Conservation (phyloP, 306 rosid genomes). For the Medicago ruthenica region DNA sequence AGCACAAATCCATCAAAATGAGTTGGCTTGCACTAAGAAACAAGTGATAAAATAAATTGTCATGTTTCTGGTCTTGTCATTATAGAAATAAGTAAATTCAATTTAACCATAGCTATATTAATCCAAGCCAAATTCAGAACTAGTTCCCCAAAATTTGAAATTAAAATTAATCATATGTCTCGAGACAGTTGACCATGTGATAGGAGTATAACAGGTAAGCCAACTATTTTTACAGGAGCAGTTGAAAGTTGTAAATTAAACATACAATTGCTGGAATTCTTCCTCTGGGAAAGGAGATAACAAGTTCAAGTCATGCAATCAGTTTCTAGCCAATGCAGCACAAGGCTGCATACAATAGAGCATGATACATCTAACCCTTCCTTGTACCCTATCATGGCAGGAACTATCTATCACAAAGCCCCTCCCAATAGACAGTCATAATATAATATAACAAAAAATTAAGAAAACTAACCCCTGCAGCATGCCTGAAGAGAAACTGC, state of each 20-base stretch:
- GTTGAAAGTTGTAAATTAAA: conserved; percentile 20
- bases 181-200: conserved; percentile 27
- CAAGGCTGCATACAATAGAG: neutral
- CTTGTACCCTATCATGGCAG: neutral
- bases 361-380: neutral
- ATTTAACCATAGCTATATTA: conserved; percentile 12
- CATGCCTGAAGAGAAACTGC: conserved; percentile 78
- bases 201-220: conserved; percentile 24
- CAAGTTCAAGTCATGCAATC: neutral
- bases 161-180: conserved; percentile 24
- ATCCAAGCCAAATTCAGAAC: conserved; percentile 17
- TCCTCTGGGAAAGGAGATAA: neutral
- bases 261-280: neutral
- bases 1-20: conserved; percentile 6
- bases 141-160: conserved; percentile 16
- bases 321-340: conserved; percentile 1
- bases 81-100: conserved; percentile 24
- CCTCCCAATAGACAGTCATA: conserved; percentile 21
- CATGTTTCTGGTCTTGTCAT: conserved; percentile 7
- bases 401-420: conserved; percentile 4
- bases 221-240: conserved; percentile 5
- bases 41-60: conserved; percentile 21
- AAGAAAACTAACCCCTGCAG: conserved; percentile 74
- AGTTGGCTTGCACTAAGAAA: conserved; percentile 17
- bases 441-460: conserved; percentile 6